These are phyloP conservation scores for Blastobotrys niveus DNA, from an alignment of 1,139 yeast genomes.

Conservation along the genomic window DNA sequence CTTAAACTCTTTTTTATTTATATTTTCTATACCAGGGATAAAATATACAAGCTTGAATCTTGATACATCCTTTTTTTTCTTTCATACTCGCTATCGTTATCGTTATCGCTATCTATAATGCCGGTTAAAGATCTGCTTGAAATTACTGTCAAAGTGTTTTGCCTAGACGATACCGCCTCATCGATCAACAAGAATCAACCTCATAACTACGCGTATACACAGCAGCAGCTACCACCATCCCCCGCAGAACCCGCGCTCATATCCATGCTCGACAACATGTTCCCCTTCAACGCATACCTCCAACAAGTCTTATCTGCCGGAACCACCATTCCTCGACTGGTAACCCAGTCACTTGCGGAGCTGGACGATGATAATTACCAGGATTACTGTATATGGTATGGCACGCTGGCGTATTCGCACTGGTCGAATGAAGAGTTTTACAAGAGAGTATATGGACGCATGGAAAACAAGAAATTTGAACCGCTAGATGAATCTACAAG, in stretches of 20 bases:
- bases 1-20: background rate
- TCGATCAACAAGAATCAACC: too few species aligned
- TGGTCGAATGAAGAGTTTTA: background rate
- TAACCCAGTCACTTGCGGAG: background rate
- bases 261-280: background rate
- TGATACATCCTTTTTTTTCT: background rate
- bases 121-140: background rate
- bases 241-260: background rate
- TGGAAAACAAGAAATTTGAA: background rate
- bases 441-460: background rate
- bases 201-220: too few species aligned
- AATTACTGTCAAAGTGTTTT: too few species aligned
- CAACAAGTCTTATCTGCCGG: background rate
- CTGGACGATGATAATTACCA: background rate
- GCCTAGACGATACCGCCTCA: too few species aligned
- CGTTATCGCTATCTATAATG: background rate
- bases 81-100: background rate
- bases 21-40: too few species aligned
- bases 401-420: constrained; percentile 7
- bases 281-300: background rate
- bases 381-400: constrained; percentile 1
- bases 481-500: background rate
- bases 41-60: too few species aligned
- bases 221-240: too few species aligned
- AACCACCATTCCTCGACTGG: background rate